Evolutionary conservation across 2,329 filamentous ascomycete species (phyloP).

Genomic region (Ophiostoma ulmi): DNA sequence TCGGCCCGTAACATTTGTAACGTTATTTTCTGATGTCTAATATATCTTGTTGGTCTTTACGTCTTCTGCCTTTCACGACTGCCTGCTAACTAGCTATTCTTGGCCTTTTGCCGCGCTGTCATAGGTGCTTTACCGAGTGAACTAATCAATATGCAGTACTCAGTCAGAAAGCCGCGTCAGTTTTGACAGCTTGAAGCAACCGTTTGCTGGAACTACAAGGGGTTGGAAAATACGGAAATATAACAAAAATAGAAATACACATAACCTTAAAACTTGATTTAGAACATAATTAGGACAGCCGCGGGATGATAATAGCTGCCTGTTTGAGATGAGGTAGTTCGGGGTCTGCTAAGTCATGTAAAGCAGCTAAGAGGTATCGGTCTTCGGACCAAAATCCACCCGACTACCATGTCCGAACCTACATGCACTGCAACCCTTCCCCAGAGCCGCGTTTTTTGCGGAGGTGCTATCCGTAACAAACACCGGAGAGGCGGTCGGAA

Average conservation of each 20-base stretch:
- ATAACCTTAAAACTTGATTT: slow-evolving; percentile 7
- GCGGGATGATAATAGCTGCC: slow-evolving; percentile 1
- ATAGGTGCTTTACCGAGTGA: background rate
- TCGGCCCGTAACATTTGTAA: background rate
- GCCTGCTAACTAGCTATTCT: background rate
- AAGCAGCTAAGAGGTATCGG: slow-evolving; percentile 21
- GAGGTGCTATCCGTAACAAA: background rate
- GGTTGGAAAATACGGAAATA: background rate
- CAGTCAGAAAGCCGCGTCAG: slow-evolving; percentile 3
- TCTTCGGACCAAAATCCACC: slow-evolving; percentile 28
- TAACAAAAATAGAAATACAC: background rate
- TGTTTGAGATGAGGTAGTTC: background rate
- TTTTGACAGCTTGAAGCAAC: background rate
- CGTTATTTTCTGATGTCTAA: background rate
- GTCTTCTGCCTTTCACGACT: background rate
- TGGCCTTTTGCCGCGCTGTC: background rate
- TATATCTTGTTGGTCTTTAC: background rate
- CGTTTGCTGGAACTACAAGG: background rate
- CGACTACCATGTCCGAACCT: slow-evolving; percentile 28
- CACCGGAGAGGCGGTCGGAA: slow-evolving; percentile 17
- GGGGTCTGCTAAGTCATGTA: background rate
- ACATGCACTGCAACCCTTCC: background rate
- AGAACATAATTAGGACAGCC: background rate
- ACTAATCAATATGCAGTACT: background rate
- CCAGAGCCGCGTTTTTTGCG: slow-evolving; percentile 1